Conservation (phyloP, 148 eudicot genomes). For the Camellia granthamiana region DNA sequence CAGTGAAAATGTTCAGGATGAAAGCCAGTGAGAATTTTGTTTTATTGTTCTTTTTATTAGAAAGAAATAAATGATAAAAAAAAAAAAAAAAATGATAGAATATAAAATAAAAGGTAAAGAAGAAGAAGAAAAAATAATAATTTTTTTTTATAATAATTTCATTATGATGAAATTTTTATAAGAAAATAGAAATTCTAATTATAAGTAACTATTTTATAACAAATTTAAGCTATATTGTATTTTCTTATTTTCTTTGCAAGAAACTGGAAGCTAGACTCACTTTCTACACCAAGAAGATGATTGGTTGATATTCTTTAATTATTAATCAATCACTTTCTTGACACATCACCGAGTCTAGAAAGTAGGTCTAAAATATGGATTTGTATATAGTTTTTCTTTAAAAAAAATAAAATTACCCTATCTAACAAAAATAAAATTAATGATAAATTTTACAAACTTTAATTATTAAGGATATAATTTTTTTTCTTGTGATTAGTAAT, state of each 20-base stretch:
- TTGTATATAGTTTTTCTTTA: not conserved
- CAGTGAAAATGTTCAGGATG: not conserved
- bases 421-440: not conserved
- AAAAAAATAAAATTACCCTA: not conserved
- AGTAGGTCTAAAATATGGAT: not conserved
- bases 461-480: too few species aligned
- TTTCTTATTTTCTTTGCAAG: not conserved
- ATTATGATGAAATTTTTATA: not conserved
- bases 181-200: not conserved
- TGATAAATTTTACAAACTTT: too few species aligned
- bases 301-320: not conserved
- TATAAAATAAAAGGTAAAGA: not conserved
- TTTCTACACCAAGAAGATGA: not conserved
- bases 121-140: not conserved
- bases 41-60: not conserved
- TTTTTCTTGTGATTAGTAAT: not conserved
- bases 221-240: not conserved
- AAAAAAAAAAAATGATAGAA: not conserved
- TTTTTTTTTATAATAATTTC: not conserved
- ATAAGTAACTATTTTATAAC: not conserved
- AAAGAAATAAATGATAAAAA: not conserved
- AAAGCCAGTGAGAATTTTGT: not conserved
- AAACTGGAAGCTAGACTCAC: not conserved
- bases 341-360: not conserved
- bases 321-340: not conserved